These are phyloP conservation scores for Ulota crispa DNA, from an alignment of 225 moss, liverwort and hornwort species.

Conservation along the genomic window DNA sequence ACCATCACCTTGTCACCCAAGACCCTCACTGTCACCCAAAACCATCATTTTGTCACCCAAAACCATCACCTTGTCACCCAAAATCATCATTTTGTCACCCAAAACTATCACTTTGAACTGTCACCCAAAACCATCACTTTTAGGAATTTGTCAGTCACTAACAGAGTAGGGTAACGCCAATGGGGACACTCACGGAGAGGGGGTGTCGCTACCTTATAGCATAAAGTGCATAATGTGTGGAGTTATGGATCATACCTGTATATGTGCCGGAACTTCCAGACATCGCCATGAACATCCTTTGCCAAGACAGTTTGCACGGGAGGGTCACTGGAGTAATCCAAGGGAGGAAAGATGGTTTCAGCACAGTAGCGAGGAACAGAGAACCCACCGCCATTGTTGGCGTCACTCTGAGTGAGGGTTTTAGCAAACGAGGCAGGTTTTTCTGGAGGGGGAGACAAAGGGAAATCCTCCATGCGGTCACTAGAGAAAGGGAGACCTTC, in stretches of 20 bases:
- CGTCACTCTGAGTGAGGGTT: slow-evolving; percentile 96
- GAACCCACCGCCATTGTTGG: slow-evolving; percentile 96
- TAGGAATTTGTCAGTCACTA: no score
- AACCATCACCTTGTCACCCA: no score
- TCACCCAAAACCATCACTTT: no score
- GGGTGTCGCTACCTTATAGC: no score
- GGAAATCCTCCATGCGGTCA: slow-evolving; percentile 53
- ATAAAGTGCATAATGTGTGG: not conserved
- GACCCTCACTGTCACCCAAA: no score
- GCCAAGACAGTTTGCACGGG: slow-evolving; percentile 97
- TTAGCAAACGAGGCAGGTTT: slow-evolving; percentile 97
- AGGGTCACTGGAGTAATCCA: slow-evolving; percentile 90
- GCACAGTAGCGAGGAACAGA: slow-evolving; percentile 98
- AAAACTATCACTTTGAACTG: no score
- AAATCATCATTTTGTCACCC: no score
- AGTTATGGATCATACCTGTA: slow-evolving; percentile 46
- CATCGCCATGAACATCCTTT: slow-evolving; percentile 94
- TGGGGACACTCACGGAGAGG: no score
- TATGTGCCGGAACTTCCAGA: slow-evolving; percentile 98
- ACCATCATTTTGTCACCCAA: no score
- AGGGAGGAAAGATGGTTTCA: slow-evolving; percentile 95
- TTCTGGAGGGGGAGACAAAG: slow-evolving; percentile 75
- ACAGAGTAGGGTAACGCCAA: no score
- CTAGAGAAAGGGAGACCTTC: slow-evolving; percentile 47
- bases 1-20: no score